Evolutionary conservation across 2,329 filamentous ascomycete genomes (phyloP), one percentile per base, ranked within the genome.

Genomic region (Colletotrichum eremochloae): DNA sequence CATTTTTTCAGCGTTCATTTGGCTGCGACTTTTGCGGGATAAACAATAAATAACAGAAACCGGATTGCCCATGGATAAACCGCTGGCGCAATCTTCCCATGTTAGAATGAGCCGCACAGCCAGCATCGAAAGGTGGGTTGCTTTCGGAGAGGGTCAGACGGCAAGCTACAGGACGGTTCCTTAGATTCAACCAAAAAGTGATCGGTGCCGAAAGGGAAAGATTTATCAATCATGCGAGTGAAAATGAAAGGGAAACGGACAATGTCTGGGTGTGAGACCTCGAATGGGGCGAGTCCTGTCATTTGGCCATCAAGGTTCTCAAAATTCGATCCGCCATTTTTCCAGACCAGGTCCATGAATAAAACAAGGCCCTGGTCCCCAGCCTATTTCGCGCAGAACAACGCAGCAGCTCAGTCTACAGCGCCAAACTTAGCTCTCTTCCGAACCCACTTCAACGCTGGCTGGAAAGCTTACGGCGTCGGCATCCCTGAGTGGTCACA

Each of bases 181-280:
- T 67, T 20, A 44, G 24, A 9, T 40, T 15, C 36, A 61, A 50
- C 2, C 12, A 57, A 24, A 46, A 20, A 52, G 1, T 38, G 33
- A n/a, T 29, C 20, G 12, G 33, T 31, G 20, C 42, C 44, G 36
- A 40, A 62, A 7, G 40, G 36, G 24, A 63, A 53, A 12, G 33
- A 36, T n/a, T 12, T 18, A 36, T n/a, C 46, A 63, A 63, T 50
- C 38, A 63, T 71, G 66, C 44, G 29, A 60, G 38, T 46, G 31
- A 69, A 15, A 63, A 53, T 40, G 66, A 60, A 69, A 40, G 38
- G 60, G 66, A 72, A 72, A 69, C 60, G 33, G 55, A 48, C 69
- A 64, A 60, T 69, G 69, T 72, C 48, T 58, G 69, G 69, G 67
- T 33, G 48, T 64, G 69, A 69, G 66, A 69, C 60, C 33, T 58